phyloP scores from a whole-genome alignment of 1,139 yeast genomes.

The Candida buenavistaensis region DNA sequence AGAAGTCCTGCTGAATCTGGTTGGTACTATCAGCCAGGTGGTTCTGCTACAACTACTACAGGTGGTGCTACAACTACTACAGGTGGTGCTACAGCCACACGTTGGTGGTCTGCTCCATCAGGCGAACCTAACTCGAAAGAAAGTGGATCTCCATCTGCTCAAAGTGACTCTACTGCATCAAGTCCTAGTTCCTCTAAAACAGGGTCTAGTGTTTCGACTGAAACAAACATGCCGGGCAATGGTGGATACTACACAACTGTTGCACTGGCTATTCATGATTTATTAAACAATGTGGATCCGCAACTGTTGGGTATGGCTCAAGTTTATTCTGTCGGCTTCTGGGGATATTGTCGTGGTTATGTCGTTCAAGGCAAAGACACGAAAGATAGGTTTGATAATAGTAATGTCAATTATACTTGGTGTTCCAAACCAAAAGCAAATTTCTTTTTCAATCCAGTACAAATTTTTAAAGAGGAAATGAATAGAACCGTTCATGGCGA shows the following conservation, averaged over 20 bases:
- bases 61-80: conserved; percentile 2
- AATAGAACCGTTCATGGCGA: conserved; percentile 25
- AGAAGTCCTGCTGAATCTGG: conserved; percentile 6
- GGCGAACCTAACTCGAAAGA: too few species aligned
- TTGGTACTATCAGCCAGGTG: conserved; percentile 7
- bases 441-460: conserved; percentile 53
- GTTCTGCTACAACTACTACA: conserved; percentile 9
- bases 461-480: conserved; percentile 44
- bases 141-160: too few species aligned
- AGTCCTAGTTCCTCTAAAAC: conserved; percentile 7
- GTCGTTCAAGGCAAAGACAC: conserved; percentile 16
- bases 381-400: conserved; percentile 23
- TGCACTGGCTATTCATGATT: conserved; percentile 14
- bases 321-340: conserved; percentile 62
- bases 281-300: conserved; percentile 20
- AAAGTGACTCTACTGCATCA: conserved; percentile 1
- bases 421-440: conserved; percentile 55
- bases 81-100: conserved; percentile 6
- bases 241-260: conserved; percentile 15
- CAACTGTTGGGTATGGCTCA: conserved; percentile 53
- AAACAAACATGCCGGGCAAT: too few species aligned
- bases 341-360: conserved; percentile 74
- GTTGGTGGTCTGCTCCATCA: conserved; percentile 7
- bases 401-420: conserved; percentile 47
- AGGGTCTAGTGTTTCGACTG: conserved; percentile 2